These are phyloP conservation scores for Penicillium lividum DNA, from an alignment of 495 filamentous ascomycete species.

Conservation along the genomic window DNA sequence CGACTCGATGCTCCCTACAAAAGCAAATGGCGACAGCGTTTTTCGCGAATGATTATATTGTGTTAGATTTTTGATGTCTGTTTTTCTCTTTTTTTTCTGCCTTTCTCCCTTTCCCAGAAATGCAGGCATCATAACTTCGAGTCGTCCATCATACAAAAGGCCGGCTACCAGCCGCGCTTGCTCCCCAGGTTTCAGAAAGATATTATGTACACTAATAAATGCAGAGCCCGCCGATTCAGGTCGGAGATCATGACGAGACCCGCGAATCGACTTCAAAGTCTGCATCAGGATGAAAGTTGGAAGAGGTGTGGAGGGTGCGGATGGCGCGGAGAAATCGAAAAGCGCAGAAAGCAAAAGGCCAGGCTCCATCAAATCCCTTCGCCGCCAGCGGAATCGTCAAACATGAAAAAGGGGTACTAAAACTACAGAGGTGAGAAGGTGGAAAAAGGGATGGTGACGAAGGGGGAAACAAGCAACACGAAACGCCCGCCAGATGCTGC, in stretches of 20 bases:
- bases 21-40: slow-evolving; percentile 16
- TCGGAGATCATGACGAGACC: background rate
- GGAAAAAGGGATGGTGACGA: slow-evolving; percentile 21
- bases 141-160: slow-evolving; percentile 40
- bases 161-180: slow-evolving; percentile 15
- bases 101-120: slow-evolving; percentile 37
- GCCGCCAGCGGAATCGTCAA: slow-evolving; percentile 28
- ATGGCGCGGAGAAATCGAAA: slow-evolving; percentile 24
- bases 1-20: slow-evolving; percentile 1
- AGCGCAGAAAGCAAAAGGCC: slow-evolving; percentile 19
- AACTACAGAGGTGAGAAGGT: slow-evolving; percentile 37
- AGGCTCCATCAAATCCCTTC: slow-evolving; percentile 28
- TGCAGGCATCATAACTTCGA: slow-evolving; percentile 45
- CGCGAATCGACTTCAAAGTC: slow-evolving; percentile 21
- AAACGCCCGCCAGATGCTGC: slow-evolving; percentile 48
- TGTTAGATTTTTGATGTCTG: slow-evolving; percentile 35
- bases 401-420: slow-evolving; percentile 33
- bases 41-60: slow-evolving; percentile 34
- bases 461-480: slow-evolving; percentile 21
- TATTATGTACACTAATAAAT: slow-evolving; percentile 48
- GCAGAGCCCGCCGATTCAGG: slow-evolving; percentile 29
- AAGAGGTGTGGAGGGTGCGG: slow-evolving; percentile 19
- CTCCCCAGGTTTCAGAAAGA: slow-evolving; percentile 20
- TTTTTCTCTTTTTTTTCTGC: slow-evolving; percentile 33
- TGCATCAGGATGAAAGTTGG: slow-evolving; percentile 24